A percentile compares a stretch with the other conserved stretches of the same genome.
Evolutionary conservation across 106 monocot genomes (phyloP).

Genomic region (Hemerocallis citrina): DNA sequence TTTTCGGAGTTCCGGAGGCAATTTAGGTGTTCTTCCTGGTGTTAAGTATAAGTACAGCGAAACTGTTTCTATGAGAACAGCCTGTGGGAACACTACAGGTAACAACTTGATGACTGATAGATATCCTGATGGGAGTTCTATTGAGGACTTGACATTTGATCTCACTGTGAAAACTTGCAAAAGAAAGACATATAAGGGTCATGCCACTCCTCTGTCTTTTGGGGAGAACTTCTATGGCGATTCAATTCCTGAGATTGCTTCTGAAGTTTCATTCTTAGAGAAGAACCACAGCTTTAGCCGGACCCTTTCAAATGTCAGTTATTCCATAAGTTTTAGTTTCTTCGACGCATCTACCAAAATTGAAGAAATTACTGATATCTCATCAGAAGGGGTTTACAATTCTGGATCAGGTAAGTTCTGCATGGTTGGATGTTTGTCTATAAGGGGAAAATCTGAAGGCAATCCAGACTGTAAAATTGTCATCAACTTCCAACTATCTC

Average conservation of each 20-base stretch:
- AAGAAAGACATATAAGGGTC: slow-evolving; percentile 4
- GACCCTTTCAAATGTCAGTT: slow-evolving; percentile 12
- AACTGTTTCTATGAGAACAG: slow-evolving; percentile 10
- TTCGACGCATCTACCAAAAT: neutral
- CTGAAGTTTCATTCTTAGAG: neutral
- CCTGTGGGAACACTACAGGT: neutral
- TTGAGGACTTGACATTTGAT: slow-evolving; percentile 19
- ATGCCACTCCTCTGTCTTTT: slow-evolving; percentile 2
- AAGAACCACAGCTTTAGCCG: slow-evolving; percentile 1
- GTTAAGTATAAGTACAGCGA: slow-evolving; percentile 34
- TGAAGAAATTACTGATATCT: slow-evolving; percentile 12
- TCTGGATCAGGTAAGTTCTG: slow-evolving; percentile 30
- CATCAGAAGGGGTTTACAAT: slow-evolving; percentile 58
- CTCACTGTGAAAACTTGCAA: neutral
- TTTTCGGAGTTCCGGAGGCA: neutral
- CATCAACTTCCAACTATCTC: slow-evolving; percentile 35
- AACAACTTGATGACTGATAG: neutral
- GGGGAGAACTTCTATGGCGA: slow-evolving; percentile 2
- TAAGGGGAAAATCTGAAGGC: neutral
- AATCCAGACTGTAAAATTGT: slow-evolving; percentile 37
- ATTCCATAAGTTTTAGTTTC: slow-evolving; percentile 30
- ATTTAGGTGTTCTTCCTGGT: slow-evolving; percentile 16
- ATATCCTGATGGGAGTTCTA: slow-evolving; percentile 18
- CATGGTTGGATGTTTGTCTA: slow-evolving; percentile 43
- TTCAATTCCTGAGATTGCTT: neutral